These are phyloP conservation scores for Phylloporus sp. DNA, from an alignment of 768 basidiomycete genomes.

Conservation along the genomic window DNA sequence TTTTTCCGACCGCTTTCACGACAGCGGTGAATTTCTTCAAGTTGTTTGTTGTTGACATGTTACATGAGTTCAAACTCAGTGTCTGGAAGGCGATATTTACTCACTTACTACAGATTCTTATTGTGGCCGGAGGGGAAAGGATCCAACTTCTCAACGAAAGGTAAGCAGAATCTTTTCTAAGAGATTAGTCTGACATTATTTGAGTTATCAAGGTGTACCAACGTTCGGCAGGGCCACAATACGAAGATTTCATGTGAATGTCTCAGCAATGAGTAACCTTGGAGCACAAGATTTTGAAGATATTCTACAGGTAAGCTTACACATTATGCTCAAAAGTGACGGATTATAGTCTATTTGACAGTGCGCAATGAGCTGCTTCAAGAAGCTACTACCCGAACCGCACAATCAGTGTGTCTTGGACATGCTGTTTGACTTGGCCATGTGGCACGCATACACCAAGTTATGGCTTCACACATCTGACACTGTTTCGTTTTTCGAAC, in stretches of 20 bases:
- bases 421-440: too few relatives aligned
- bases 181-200: background rate
- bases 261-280: background rate
- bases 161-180: background rate
- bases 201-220: background rate
- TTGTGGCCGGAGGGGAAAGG: background rate
- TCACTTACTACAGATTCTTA: background rate
- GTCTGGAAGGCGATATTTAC: background rate
- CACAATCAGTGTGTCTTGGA: too few relatives aligned
- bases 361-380: too few relatives aligned
- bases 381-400: too few relatives aligned
- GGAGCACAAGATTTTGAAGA: background rate
- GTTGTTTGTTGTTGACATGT: background rate
- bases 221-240: too few relatives aligned
- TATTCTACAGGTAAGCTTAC: background rate
- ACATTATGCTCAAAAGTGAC: background rate
- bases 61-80: background rate
- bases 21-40: too few relatives aligned
- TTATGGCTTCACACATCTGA: background rate
- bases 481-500: background rate
- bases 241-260: background rate
- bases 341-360: too few relatives aligned
- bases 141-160: background rate
- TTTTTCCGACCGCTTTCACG: too few relatives aligned
- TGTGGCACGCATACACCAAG: too few relatives aligned